A percentile compares a stretch with the other conserved stretches of the same genome.
These are phyloP conservation scores for Inga oerstediana DNA, from an alignment of 306 rosid genomes.

Conservation along the genomic window DNA sequence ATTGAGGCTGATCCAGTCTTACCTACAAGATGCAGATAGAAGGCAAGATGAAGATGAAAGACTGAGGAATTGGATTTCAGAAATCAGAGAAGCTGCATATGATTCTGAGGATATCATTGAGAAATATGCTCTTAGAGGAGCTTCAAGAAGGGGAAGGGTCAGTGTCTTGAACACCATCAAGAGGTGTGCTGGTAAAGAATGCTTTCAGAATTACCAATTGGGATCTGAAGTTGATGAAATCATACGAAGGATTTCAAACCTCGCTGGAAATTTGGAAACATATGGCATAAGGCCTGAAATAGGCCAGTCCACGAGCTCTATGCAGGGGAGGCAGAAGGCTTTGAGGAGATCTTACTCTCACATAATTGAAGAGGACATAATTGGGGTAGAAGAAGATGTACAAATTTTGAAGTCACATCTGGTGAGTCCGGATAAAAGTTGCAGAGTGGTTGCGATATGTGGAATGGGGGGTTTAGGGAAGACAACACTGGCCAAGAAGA, in stretches of 20 bases:
- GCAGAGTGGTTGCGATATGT: constrained; percentile 49
- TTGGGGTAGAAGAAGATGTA: constrained; percentile 52
- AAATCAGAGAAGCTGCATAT: constrained; percentile 58
- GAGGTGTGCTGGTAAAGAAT: constrained; percentile 29
- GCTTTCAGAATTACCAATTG: constrained; percentile 28
- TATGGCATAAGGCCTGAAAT: constrained; percentile 37
- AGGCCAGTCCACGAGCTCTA: constrained; percentile 37
- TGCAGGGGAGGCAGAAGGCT: constrained; percentile 32
- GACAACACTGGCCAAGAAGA: constrained; percentile 58
- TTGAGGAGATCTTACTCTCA: constrained; percentile 55
- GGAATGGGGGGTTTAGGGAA: constrained; percentile 75
- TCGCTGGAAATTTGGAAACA: constrained; percentile 22
- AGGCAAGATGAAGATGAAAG: constrained; percentile 43
- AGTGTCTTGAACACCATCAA: constrained; percentile 32
- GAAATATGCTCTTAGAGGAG: constrained; percentile 32
- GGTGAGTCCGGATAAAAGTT: constrained; percentile 26
- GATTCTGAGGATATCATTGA: constrained; percentile 59
- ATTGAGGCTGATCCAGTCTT: constrained; percentile 40
- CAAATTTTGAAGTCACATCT: constrained; percentile 34
- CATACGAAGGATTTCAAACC: constrained; percentile 29
- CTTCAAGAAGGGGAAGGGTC: constrained; percentile 31
- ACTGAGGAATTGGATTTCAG: constrained; percentile 46
- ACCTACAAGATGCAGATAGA: constrained; percentile 56
- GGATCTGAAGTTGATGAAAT: constrained; percentile 41
- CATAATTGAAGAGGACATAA: constrained; percentile 48